Evolutionary conservation across 257 asterid species (phyloP).

Genomic region (Solanum ahanhuiri): DNA sequence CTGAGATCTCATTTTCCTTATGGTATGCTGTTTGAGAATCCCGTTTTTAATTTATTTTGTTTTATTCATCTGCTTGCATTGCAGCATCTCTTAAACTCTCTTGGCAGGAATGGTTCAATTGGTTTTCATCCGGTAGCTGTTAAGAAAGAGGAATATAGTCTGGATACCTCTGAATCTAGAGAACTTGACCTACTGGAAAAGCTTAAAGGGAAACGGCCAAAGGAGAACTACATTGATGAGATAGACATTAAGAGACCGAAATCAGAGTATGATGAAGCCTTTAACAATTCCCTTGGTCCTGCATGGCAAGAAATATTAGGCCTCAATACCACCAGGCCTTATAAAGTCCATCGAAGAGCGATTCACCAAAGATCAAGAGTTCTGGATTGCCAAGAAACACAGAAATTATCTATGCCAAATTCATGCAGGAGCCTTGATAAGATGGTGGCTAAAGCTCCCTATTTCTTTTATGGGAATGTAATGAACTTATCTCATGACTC

Average conservation of each 20-base stretch:
- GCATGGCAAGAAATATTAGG: slow-evolving; percentile 25
- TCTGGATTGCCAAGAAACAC: slow-evolving; percentile 28
- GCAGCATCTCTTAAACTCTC: slow-evolving; percentile 26
- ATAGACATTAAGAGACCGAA: slow-evolving; percentile 41
- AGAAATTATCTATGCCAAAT: slow-evolving; percentile 25
- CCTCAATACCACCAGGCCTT: slow-evolving; percentile 11
- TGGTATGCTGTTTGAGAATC: neutral
- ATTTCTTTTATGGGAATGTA: slow-evolving; percentile 62
- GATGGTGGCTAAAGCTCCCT: slow-evolving; percentile 60
- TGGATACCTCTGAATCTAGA: slow-evolving; percentile 21
- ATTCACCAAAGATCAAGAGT: slow-evolving; percentile 9
- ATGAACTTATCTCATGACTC: slow-evolving; percentile 35
- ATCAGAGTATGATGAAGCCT: slow-evolving; percentile 37
- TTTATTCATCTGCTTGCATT: slow-evolving; percentile 14
- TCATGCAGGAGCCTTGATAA: slow-evolving; percentile 33
- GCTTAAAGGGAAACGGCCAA: slow-evolving; percentile 62
- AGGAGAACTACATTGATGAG: slow-evolving; percentile 30
- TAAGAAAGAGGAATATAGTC: slow-evolving; percentile 44
- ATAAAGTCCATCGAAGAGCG: slow-evolving; percentile 16
- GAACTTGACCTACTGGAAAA: slow-evolving; percentile 34
- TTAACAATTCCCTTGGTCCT: slow-evolving; percentile 16
- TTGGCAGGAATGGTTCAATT: slow-evolving; percentile 5
- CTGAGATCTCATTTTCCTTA: neutral
- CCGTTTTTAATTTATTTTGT: neutral
- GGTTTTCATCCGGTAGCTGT: slow-evolving; percentile 14